Base-by-base conservation (phyloP, 192 early-diverging fungal species). In the Polychytrium aggregatum region DNA sequence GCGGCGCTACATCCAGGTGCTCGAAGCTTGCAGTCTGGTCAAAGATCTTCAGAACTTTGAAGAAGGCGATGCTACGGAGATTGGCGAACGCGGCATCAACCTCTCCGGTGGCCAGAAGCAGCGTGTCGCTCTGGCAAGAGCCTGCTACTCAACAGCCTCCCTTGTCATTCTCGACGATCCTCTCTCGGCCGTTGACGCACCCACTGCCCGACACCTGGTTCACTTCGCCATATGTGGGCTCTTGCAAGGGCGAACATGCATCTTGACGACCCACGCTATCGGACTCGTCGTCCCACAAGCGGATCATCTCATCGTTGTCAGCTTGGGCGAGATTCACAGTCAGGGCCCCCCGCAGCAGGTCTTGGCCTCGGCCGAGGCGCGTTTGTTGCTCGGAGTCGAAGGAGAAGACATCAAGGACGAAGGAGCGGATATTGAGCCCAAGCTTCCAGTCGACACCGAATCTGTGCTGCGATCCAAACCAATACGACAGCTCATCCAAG, bases 41-140 rank as follows among this genome's bases (percentile, higher is more conserved):
- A 74, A 82, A 7, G 95, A 98, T 57, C 67, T 98, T 35, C 82
- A 83, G 8, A 86, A 85, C 49, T 53, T 98, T 8, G 68, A 76
- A 29, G 83, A 70, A 26, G 90, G 90, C 16, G 95, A 98, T 64
- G 60, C 65, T 45, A 97, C 95, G 1, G 90, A 97, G 67, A 79
- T 98, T 52, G 75, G 74, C 35, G 16, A 62, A 44, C 24, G 55
- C 41, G 71, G 71, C 1, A 50, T 71, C 27, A 56, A 42, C 29
- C 43, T 70, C 21, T 63, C 60, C 41, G 57, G 71, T 37, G 71
- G 71, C 9, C 71, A 73, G 41, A 63, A 57, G 40, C 57, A 60
- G 2, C 53, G 70, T 9, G 48, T 72, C 0, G 44, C 55, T 1
- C 48, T 72, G 4, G 71, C 63, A 18, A 46, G 66, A 13, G 56